Evolutionary conservation across 192 early-diverging fungal species (phyloP).

Genomic region (Umbelopsis sp.): DNA sequence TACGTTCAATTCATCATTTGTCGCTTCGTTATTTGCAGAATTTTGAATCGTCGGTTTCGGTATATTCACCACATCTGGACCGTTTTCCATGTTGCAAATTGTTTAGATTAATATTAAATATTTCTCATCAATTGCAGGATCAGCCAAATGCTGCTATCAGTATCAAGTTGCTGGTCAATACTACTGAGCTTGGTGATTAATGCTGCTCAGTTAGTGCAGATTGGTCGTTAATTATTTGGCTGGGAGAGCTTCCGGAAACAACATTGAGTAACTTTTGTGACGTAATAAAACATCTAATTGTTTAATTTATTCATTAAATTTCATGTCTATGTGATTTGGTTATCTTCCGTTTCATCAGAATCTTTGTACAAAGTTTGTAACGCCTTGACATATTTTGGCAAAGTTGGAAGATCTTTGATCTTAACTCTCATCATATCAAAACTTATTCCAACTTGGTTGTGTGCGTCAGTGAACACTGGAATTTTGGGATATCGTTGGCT

Average conservation of each 20-base stretch:
- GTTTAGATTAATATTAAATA: neutral
- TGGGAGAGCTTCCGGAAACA: neutral
- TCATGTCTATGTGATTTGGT: neutral
- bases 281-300: neutral
- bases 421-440: slow-evolving; percentile 78
- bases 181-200: neutral
- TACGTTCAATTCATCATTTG: slow-evolving; percentile 5
- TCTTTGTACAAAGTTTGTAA: slow-evolving; percentile 56
- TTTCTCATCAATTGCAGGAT: slow-evolving; percentile 18
- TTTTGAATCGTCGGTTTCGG: neutral
- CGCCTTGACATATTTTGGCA: slow-evolving; percentile 57
- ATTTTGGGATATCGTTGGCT: slow-evolving; percentile 93
- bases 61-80: slow-evolving; percentile 9
- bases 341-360: slow-evolving; percentile 39
- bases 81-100: slow-evolving; percentile 19
- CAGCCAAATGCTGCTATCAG: slow-evolving; percentile 9
- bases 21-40: neutral
- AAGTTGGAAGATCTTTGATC: slow-evolving; percentile 49
- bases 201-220: slow-evolving; percentile 9
- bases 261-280: neutral
- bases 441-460: slow-evolving; percentile 62
- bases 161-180: neutral
- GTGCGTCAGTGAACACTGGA: slow-evolving; percentile 56
- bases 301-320: slow-evolving; percentile 1
- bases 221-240: neutral